Evolutionary conservation across 2,329 filamentous ascomycete genomes (phyloP).

Genomic region (Sclerotinia sclerotiorum): DNA sequence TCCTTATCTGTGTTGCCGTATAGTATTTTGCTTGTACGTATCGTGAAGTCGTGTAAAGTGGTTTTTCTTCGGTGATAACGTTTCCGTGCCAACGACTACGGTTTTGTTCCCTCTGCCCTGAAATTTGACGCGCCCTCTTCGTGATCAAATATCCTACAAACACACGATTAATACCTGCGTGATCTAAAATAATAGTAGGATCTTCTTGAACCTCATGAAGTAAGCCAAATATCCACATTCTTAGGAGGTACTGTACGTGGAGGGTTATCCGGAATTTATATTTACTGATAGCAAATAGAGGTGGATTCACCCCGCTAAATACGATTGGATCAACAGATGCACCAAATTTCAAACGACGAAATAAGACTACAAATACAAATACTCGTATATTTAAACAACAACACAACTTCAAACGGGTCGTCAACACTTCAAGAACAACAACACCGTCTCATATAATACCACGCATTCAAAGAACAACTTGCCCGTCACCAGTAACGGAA

Average conservation of each 20-base stretch:
- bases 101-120: background rate
- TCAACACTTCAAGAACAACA: slow-evolving; percentile 1
- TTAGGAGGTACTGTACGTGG: background rate
- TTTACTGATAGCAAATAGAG: slow-evolving; percentile 20
- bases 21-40: background rate
- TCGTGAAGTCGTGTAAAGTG: slow-evolving; percentile 21
- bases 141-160: background rate
- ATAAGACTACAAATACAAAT: slow-evolving; percentile 1
- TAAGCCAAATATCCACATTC: slow-evolving; percentile 16
- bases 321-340: slow-evolving; percentile 24
- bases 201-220: slow-evolving; percentile 20
- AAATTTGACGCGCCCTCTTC: slow-evolving; percentile 7
- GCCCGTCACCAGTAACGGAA: background rate
- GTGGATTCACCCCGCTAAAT: slow-evolving; percentile 23
- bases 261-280: background rate
- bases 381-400: slow-evolving; percentile 3
- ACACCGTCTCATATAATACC: background rate
- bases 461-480: background rate
- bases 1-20: background rate
- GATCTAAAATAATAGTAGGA: background rate
- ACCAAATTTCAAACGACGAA: slow-evolving; percentile 20
- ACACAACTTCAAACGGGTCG: background rate
- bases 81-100: slow-evolving; percentile 22
- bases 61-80: slow-evolving; percentile 21
- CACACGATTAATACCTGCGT: background rate